Evolutionary conservation across 305 asterid genomes (phyloP).

Genomic region (Stenogyne calaminthoides): DNA sequence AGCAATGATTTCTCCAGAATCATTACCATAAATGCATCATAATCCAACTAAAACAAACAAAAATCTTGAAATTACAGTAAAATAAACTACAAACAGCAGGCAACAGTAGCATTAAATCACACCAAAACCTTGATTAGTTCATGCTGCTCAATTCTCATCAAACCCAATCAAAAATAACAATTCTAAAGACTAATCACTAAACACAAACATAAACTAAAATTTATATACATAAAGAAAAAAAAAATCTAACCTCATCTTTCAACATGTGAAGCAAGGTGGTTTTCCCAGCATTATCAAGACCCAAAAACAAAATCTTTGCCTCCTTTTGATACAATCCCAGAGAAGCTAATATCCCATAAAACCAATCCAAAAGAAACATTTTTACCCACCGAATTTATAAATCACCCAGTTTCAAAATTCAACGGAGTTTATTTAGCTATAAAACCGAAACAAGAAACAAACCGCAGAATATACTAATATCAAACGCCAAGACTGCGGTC

Average conservation of each 20-base stretch:
- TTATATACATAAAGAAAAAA: neutral
- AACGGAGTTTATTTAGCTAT: no score
- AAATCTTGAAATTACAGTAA: conserved; percentile 8
- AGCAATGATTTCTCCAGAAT: neutral
- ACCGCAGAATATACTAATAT: neutral
- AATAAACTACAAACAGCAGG: neutral
- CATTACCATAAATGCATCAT: neutral
- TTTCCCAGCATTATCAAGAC: conserved; percentile 83
- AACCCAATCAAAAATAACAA: neutral
- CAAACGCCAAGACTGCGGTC: no score
- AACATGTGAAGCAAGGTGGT: conserved; percentile 82
- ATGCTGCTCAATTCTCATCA: neutral
- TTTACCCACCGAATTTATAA: neutral
- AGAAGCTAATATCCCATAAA: conserved; percentile 62
- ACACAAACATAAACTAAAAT: neutral
- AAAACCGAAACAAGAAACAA: neutral
- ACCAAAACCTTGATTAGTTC: neutral
- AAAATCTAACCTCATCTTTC: conserved; percentile 70
- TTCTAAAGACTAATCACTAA: neutral
- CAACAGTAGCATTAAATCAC: neutral
- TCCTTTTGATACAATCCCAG: conserved; percentile 72
- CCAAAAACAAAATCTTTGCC: conserved; percentile 81
- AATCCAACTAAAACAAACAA: neutral
- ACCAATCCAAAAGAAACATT: conserved; percentile 82
- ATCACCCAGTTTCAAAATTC: neutral